Evolutionary conservation across 1,284 basidiomycete species (phyloP).

Genomic region (Boletus sp.): DNA sequence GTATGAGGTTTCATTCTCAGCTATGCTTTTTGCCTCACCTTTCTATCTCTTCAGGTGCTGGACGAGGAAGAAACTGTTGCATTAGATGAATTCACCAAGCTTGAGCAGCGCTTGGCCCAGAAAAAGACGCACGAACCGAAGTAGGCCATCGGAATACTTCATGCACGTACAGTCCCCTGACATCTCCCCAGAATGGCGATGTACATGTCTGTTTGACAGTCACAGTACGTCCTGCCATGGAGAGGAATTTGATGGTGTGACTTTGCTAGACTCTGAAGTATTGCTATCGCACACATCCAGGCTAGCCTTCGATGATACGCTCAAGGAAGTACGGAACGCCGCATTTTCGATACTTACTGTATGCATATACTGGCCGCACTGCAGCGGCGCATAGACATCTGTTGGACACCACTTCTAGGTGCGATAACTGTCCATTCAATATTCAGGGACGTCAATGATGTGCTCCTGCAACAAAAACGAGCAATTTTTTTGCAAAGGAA

Average conservation of each 20-base stretch:
- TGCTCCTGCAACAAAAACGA: too few relatives aligned
- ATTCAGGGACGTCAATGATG: too few relatives aligned
- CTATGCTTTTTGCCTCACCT: constrained; percentile 8
- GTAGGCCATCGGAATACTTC: constrained; percentile 30
- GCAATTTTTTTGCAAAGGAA: too few relatives aligned
- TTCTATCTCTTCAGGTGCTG: constrained; percentile 54
- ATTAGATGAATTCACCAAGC: constrained; percentile 86
- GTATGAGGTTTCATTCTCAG: constrained; percentile 39
- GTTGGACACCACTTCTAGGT: not conserved
- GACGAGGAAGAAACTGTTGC: constrained; percentile 90
- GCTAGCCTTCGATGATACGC: constrained; percentile 24
- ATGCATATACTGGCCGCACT: constrained; percentile 7
- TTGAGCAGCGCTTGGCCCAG: constrained; percentile 72
- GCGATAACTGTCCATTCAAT: too few relatives aligned
- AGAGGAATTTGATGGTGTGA: not conserved
- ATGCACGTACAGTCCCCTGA: constrained; percentile 11
- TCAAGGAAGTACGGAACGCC: constrained; percentile 33
- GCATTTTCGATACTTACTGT: constrained; percentile 31
- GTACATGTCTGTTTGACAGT: constrained; percentile 60
- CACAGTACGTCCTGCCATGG: not conserved
- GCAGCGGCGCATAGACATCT: not conserved
- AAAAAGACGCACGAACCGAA: constrained; percentile 33
- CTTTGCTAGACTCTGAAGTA: not conserved
- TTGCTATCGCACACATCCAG: not conserved
- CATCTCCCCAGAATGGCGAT: constrained; percentile 56